These are phyloP conservation scores for Diaporthe citri DNA, from an alignment of 2,329 filamentous ascomycete species.

Conservation along the genomic window DNA sequence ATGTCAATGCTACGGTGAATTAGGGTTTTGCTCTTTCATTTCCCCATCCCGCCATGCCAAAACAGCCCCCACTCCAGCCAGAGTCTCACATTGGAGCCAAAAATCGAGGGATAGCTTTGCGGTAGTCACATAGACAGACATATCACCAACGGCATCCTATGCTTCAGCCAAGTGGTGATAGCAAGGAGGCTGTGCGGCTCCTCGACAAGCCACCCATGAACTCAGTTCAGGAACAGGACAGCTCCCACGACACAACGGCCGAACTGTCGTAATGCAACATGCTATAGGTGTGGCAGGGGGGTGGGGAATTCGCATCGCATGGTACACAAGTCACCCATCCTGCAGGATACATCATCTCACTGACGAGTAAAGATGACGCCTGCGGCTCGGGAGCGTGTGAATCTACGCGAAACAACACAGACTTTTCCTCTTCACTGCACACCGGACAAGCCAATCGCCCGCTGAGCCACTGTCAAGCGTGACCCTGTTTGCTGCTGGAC, in stretches of 20 bases:
- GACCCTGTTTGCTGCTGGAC: not conserved
- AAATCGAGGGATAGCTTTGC: not conserved
- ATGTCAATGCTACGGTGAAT: constrained; percentile 23
- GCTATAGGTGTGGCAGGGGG: constrained; percentile 14
- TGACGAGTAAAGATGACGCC: constrained; percentile 19
- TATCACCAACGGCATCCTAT: not conserved
- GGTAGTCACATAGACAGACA: not conserved
- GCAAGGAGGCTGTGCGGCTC: constrained; percentile 22
- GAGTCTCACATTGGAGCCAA: not conserved
- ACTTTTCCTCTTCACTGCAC: not conserved
- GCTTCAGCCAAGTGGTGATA: constrained; percentile 20
- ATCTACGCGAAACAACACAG: constrained; percentile 29
- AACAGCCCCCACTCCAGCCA: not conserved
- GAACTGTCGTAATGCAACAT: constrained; percentile 28
- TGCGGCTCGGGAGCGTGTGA: constrained; percentile 10
- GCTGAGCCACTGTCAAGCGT: not conserved
- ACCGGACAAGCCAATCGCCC: constrained; percentile 20
- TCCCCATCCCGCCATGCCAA: not conserved
- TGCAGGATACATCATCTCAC: not conserved
- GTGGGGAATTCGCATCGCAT: not conserved
- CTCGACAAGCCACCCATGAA: constrained; percentile 28
- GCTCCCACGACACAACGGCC: constrained; percentile 24
- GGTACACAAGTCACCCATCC: constrained; percentile 9
- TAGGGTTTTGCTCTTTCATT: constrained; percentile 20
- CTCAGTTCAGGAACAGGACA: constrained; percentile 7